Percentiles rank a stretch among this genome's conserved stretches.
phyloP scores from a whole-genome alignment of 768 basidiomycete species.

The Mrakia gelida region DNA sequence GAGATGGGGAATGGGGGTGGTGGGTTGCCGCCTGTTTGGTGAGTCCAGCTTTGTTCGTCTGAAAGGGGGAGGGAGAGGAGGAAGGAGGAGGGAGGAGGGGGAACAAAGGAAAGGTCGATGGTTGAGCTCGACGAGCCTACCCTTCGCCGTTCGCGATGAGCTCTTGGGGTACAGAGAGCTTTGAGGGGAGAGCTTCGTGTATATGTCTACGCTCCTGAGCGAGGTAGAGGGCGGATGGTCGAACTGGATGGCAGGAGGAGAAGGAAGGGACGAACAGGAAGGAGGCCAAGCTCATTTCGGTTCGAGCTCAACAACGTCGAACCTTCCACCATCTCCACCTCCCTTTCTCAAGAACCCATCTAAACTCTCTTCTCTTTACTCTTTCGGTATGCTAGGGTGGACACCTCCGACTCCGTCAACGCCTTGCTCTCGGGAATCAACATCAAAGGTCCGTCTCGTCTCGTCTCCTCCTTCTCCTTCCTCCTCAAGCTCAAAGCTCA shows the following conservation, averaged over 20 bases:
- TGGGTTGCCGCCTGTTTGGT: slow-evolving; percentile 81
- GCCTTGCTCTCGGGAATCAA: slow-evolving; percentile 64
- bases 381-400: slow-evolving; percentile 61
- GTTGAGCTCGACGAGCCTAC: neutral
- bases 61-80: neutral
- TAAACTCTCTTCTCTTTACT: slow-evolving; percentile 19
- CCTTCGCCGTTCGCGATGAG: too few species aligned
- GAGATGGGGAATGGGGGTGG: slow-evolving; percentile 54
- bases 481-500: neutral
- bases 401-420: slow-evolving; percentile 83
- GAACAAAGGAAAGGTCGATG: neutral
- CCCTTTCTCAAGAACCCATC: slow-evolving; percentile 29
- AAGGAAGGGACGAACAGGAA: neutral
- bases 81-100: neutral
- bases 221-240: too few species aligned
- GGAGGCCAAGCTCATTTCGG: neutral
- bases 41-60: slow-evolving; percentile 35
- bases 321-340: slow-evolving; percentile 29
- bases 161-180: too few species aligned
- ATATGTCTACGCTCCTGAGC: too few species aligned
- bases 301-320: neutral
- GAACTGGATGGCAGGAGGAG: too few species aligned
- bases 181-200: too few species aligned
- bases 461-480: neutral
- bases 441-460: slow-evolving; percentile 66